Evolutionary conservation across 805 yeast species (phyloP), one percentile per base, ranked within the genome.

Genomic region (Saccharomycopsis sp.): DNA sequence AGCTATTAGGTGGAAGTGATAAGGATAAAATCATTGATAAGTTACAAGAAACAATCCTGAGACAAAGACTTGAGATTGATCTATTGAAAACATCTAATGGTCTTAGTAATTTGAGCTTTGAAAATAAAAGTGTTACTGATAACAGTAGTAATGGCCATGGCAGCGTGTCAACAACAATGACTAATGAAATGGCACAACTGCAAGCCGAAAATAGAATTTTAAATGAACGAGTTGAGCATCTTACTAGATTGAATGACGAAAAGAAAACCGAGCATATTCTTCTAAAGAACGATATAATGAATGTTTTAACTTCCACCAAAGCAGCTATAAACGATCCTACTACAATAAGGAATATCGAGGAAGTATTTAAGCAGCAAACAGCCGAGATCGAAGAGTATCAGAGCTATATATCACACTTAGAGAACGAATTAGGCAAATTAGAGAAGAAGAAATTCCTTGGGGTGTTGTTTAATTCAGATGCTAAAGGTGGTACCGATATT

Each of bases 151-250:
- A 38, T 38, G 23, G 24, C 15, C 47, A 35, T 38, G 34, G 38
- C 42, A 41, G 44, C 14, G 50, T 47, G 17, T 9, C 47, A 22
- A 17, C 42, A 19, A 14, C 54, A 3, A 35, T 15, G 34, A 19
- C n/a, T 24, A 29, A 14, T 20, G 74, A 73, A 52, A 61, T 73
- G 2, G 68, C 75, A 2, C 79, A 78, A 62, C 67, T 86, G 17
- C 75, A 74, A 56, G 82, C 89, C 0, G 96, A 89, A 63, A 85
- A 85, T 64, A 76, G 74, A 55, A 76, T 89, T 1, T 69, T 88
- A 51, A 78, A 80, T 60, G 91, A 86, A 65, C 81, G 82, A 65
- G 72, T 87, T 19, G 90, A 86, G 60, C 94, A 89, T 69, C 73
- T 83, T 56, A 82, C 82, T 25, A 75, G 92, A 56, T 68, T 88